Evolutionary conservation across 306 rosid species (phyloP).

Genomic region (Lathyrus oleraceus): DNA sequence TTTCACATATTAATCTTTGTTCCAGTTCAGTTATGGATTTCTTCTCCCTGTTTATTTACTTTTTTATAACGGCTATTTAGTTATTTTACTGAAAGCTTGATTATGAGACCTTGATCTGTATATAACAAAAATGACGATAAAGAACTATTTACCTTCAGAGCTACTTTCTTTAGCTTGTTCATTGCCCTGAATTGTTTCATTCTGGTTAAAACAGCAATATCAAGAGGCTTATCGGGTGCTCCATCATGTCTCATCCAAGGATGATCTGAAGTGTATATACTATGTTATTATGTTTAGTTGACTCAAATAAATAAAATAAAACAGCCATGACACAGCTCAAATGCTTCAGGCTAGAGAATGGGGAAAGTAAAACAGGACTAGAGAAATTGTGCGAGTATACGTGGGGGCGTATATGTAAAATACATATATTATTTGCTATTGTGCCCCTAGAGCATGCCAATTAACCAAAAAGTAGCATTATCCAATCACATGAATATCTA

Average conservation of each 20-base stretch:
- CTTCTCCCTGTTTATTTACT: not conserved
- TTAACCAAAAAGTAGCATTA: slow-evolving; percentile 16
- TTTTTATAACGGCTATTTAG: not conserved
- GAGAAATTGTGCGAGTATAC: slow-evolving; percentile 3
- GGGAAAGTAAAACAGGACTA: not conserved
- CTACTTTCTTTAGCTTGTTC: slow-evolving; percentile 98
- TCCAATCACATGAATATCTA: slow-evolving; percentile 5
- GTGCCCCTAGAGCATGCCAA: slow-evolving; percentile 21
- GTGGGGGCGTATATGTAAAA: not conserved
- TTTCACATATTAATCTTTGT: slow-evolving; percentile 16
- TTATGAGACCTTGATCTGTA: slow-evolving; percentile 3
- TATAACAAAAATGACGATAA: slow-evolving; percentile 9
- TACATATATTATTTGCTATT: not conserved
- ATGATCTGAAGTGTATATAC: slow-evolving; percentile 69
- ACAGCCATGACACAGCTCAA: slow-evolving; percentile 6
- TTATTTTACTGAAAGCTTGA: slow-evolving; percentile 10
- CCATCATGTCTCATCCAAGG: slow-evolving; percentile 98
- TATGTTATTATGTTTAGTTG: slow-evolving; percentile 20
- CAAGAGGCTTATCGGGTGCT: slow-evolving; percentile 94
- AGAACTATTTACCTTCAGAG: slow-evolving; percentile 65
- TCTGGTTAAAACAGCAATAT: slow-evolving; percentile 85
- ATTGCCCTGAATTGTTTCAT: slow-evolving; percentile 97
- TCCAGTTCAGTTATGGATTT: slow-evolving; percentile 12
- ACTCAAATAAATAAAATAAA: slow-evolving; percentile 15
- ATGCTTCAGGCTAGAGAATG: slow-evolving; percentile 6